A percentile compares a stretch with the other conserved stretches of the same genome.
Conservation (phyloP, 2,329 filamentous ascomycete genomes). For the Verticillium nubilum region DNA sequence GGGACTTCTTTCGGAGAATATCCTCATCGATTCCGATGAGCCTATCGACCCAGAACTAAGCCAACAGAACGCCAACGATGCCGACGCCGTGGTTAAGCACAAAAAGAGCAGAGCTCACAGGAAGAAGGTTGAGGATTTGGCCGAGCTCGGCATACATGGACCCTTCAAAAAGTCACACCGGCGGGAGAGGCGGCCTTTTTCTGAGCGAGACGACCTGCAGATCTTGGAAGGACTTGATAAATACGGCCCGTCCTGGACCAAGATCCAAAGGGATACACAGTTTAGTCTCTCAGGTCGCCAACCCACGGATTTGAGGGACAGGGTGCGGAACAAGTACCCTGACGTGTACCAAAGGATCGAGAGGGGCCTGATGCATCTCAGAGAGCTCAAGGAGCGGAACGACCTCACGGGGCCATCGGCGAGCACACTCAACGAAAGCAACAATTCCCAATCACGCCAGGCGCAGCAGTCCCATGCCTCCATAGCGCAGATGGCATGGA, state of each 20-base stretch:
- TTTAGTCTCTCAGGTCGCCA: constrained; percentile 54
- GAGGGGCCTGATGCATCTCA: constrained; percentile 43
- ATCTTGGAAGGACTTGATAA: constrained; percentile 54
- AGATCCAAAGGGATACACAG: constrained; percentile 54
- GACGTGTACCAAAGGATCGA: constrained; percentile 52
- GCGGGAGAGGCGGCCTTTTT: constrained; percentile 55
- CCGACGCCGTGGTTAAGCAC: constrained; percentile 31
- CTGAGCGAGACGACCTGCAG: constrained; percentile 56
- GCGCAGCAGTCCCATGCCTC: constrained; percentile 30
- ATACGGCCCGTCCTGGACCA: constrained; percentile 61
- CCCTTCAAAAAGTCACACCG: constrained; percentile 59
- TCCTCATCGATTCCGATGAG: constrained; percentile 44
- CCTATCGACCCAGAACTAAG: constrained; percentile 3
- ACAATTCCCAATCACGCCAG: constrained; percentile 25
- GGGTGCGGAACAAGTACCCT: constrained; percentile 59
- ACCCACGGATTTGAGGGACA: constrained; percentile 58
- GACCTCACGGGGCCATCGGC: constrained; percentile 45
- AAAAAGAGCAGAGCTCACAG: constrained; percentile 50
- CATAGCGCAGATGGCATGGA: constrained; percentile 32
- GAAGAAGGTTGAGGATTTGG: constrained; percentile 50
- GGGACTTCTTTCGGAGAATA: constrained; percentile 49
- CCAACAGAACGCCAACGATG: constrained; percentile 3
- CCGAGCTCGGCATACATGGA: constrained; percentile 52
- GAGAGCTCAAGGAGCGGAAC: constrained; percentile 34
- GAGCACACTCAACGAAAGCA: constrained; percentile 42